phyloP scores from a whole-genome alignment of 2,329 filamentous ascomycete species.

The Arachnopeziza araneosa region DNA sequence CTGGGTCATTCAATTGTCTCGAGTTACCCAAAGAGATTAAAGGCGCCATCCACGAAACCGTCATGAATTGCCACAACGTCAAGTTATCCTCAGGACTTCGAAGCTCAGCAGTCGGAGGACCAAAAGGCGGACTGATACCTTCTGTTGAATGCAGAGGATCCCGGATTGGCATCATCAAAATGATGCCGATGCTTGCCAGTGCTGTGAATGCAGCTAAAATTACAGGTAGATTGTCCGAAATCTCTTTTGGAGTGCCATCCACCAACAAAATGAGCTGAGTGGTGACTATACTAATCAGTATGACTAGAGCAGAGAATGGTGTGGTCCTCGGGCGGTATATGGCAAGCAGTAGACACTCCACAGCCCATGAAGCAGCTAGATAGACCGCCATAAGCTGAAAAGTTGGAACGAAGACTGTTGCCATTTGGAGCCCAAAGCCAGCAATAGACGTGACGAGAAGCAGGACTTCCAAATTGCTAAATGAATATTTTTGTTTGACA shows the following conservation, averaged over 20 bases:
- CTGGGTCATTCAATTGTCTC: conserved; percentile 66
- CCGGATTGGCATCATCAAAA: conserved; percentile 66
- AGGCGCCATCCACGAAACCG: conserved; percentile 75
- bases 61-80: conserved; percentile 77
- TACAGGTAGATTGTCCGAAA: conserved; percentile 9
- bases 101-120: conserved; percentile 49
- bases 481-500: conserved; percentile 21
- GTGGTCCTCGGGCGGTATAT: conserved; percentile 21
- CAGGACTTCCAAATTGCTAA: conserved; percentile 29
- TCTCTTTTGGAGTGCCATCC: conserved; percentile 26
- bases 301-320: conserved; percentile 20
- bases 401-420: conserved; percentile 29
- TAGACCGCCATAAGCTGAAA: conserved; percentile 35
- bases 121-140: conserved; percentile 55
- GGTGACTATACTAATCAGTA: conserved; percentile 19
- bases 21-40: conserved; percentile 60
- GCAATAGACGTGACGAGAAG: conserved; percentile 35
- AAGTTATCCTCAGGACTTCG: conserved; percentile 76
- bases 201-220: conserved; percentile 36
- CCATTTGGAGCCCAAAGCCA: conserved; percentile 32
- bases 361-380: conserved; percentile 22
- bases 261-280: conserved; percentile 22
- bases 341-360: conserved; percentile 17
- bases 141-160: conserved; percentile 46
- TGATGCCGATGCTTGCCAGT: conserved; percentile 42